phyloP scores from a whole-genome alignment of 2,329 filamentous ascomycete genomes.

The Aspergillus novoparasiticus region DNA sequence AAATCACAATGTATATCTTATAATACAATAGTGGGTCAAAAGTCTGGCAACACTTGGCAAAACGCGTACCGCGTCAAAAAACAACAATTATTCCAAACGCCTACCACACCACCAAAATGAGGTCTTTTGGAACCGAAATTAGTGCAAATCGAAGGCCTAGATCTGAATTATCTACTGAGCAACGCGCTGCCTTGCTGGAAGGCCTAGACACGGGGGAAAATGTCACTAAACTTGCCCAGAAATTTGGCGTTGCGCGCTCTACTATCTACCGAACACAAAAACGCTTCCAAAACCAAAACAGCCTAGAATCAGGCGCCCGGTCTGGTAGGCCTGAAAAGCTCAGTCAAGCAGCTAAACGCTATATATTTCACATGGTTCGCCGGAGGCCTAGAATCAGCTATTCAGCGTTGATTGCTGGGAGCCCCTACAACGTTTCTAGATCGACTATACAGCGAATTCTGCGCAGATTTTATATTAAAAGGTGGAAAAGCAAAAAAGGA shows the following conservation, averaged over 20 bases:
- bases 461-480: accelerated
- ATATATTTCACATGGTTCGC: not conserved
- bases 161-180: not conserved
- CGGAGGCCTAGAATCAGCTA: not conserved
- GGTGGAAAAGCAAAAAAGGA: too few species aligned
- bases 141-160: not conserved
- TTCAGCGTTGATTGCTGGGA: not conserved
- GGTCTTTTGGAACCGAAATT: not conserved
- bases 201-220: not conserved
- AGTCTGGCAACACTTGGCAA: too few species aligned
- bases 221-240: not conserved
- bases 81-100: not conserved
- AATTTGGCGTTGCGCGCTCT: not conserved
- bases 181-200: not conserved
- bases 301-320: not conserved
- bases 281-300: not conserved
- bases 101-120: not conserved
- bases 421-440: too few species aligned
- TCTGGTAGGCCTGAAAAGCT: not conserved
- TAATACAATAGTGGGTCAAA: too few species aligned
- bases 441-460: too few species aligned
- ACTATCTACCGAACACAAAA: not conserved
- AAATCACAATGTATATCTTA: too few species aligned
- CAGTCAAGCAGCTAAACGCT: not conserved
- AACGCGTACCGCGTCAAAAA: not conserved